phyloP scores from a whole-genome alignment of 164 flowering plant genomes.

The Piper longum region DNA sequence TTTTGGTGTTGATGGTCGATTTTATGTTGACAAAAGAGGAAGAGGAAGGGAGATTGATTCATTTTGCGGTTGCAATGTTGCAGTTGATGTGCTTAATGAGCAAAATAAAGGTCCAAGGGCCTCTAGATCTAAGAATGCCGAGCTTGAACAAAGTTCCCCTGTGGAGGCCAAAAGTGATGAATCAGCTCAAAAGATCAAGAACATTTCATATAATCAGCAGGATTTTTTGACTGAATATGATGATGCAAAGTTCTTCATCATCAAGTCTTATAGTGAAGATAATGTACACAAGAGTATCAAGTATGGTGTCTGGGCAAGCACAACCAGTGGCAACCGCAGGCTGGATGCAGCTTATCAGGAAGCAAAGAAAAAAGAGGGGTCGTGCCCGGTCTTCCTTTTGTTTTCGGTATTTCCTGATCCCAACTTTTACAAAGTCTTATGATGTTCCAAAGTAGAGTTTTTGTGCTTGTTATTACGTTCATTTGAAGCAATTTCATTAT shows the following conservation, averaged over 20 bases:
- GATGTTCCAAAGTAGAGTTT: too few species aligned
- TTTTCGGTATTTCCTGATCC: constrained; percentile 44
- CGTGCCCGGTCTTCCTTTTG: constrained; percentile 66
- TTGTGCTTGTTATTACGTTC: too few species aligned
- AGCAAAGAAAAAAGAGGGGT: constrained; percentile 43
- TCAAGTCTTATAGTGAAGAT: constrained; percentile 92
- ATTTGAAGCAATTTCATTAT: too few species aligned
- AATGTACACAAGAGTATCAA: constrained; percentile 92
- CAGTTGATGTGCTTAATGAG: neutral
- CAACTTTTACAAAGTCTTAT: too few species aligned
- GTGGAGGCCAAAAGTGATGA: constrained; percentile 21
- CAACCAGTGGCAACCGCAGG: constrained; percentile 76
- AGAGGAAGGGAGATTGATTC: neutral
- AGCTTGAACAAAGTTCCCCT: too few species aligned
- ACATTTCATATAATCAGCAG: constrained; percentile 29
- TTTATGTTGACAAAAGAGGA: constrained; percentile 65
- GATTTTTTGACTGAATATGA: constrained; percentile 55
- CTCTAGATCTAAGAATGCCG: neutral
- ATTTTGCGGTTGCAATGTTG: too few species aligned
- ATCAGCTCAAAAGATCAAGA: constrained; percentile 16
- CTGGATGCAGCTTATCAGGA: constrained; percentile 74
- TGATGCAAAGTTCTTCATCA: constrained; percentile 75
- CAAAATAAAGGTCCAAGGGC: neutral
- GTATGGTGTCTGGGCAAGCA: constrained; percentile 93
- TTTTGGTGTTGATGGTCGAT: constrained; percentile 37